Conservation (phyloP, 768 basidiomycete species). For the Termitomyces sp. region DNA sequence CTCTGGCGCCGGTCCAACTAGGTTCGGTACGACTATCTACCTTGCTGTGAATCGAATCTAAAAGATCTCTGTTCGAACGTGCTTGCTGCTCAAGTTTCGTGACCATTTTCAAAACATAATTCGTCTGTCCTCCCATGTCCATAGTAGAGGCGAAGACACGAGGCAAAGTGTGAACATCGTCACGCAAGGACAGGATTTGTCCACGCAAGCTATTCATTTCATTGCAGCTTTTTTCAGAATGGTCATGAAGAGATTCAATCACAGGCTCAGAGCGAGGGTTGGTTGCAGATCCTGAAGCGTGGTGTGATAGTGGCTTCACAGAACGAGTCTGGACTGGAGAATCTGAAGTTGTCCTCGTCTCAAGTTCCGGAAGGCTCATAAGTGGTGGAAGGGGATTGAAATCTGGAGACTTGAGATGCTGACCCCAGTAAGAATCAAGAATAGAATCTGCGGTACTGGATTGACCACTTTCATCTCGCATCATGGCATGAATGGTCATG, state of each 20-base stretch:
- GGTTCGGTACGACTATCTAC: neutral
- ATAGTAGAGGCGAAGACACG: conserved; percentile 6
- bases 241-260: conserved; percentile 7
- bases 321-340: neutral
- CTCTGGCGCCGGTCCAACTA: neutral
- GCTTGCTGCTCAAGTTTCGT: conserved; percentile 12
- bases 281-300: neutral
- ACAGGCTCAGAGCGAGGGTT: neutral
- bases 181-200: conserved; percentile 10
- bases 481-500: neutral
- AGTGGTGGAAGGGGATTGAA: neutral
- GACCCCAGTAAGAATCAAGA: conserved; percentile 19
- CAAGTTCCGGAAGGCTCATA: neutral
- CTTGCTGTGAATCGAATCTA: conserved; percentile 4
- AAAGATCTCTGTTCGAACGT: conserved; percentile 1
- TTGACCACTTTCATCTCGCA: conserved; percentile 5
- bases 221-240: conserved; percentile 3
- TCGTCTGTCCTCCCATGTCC: neutral
- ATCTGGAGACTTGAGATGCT: neutral
- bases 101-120: conserved; percentile 4
- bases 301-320: neutral
- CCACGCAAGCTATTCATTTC: conserved; percentile 1
- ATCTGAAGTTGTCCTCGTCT: neutral
- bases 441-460: conserved; percentile 19
- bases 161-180: conserved; percentile 10